A percentile compares a stretch with the other conserved stretches of the same genome.
Evolutionary conservation across 1,139 yeast genomes (phyloP).

Genomic region (Yamadazyma triangularis): DNA sequence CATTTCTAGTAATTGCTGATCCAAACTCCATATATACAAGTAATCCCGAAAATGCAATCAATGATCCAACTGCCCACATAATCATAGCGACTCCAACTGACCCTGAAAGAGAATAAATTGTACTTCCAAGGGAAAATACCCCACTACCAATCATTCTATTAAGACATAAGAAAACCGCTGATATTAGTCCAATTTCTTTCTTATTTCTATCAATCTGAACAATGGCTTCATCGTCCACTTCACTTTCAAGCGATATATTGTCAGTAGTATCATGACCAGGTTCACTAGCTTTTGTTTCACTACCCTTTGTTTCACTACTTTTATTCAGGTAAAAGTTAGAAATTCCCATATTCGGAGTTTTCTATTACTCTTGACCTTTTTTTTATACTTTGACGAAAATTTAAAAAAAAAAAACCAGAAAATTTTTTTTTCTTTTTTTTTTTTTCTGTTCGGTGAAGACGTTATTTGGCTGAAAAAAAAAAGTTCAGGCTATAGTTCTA

Average conservation of each 20-base stretch:
- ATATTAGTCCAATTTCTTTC: slow-evolving; percentile 59
- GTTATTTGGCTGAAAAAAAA: too few species aligned
- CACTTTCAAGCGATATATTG: neutral
- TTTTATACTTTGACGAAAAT: too few species aligned
- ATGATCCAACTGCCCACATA: slow-evolving; percentile 74
- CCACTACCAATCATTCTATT: slow-evolving; percentile 89
- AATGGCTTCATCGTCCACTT: slow-evolving; percentile 21
- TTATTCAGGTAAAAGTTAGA: too few species aligned
- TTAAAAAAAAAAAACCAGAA: too few species aligned
- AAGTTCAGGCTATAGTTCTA: too few species aligned
- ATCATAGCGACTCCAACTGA: slow-evolving; percentile 71
- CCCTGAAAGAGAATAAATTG: slow-evolving; percentile 64
- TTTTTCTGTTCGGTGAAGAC: too few species aligned
- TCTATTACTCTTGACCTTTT: too few species aligned
- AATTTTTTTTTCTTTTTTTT: too few species aligned
- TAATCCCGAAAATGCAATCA: slow-evolving; percentile 70
- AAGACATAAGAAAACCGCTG: slow-evolving; percentile 66
- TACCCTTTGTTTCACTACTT: too few species aligned
- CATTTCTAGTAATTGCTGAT: slow-evolving; percentile 77
- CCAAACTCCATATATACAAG: slow-evolving; percentile 83
- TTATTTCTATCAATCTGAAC: slow-evolving; percentile 49
- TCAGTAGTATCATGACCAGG: slow-evolving; percentile 3
- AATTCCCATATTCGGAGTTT: too few species aligned
- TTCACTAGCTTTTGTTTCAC: too few species aligned
- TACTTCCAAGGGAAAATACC: slow-evolving; percentile 80